Percentiles rank a stretch among this genome's conserved stretches.
Conservation (phyloP, 1,139 yeast genomes). For the Debaryomyces subglobosus region DNA sequence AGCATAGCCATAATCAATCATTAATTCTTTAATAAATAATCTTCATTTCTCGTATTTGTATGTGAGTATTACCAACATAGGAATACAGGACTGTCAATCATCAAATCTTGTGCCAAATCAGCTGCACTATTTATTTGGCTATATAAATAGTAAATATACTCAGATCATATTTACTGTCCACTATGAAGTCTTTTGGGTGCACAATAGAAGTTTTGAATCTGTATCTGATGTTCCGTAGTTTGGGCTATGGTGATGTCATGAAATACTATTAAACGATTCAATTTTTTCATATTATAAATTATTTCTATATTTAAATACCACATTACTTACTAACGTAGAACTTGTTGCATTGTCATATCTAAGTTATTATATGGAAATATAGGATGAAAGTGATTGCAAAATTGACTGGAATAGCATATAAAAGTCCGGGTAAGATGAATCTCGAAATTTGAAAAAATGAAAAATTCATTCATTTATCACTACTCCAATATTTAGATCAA, state of each 20-base stretch:
- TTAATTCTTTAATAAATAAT: too few relatives aligned
- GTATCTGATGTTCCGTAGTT: not conserved
- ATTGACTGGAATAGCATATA: not conserved
- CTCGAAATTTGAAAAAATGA: constrained; percentile 8
- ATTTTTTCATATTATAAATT: not conserved
- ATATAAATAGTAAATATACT: too few relatives aligned
- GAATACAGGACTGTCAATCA: too few relatives aligned
- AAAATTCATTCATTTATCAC: constrained; percentile 5
- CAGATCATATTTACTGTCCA: too few relatives aligned
- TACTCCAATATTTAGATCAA: not conserved
- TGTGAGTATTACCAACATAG: too few relatives aligned
- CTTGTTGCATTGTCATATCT: not conserved
- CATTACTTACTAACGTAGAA: not conserved
- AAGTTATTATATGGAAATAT: not conserved
- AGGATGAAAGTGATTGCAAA: not conserved
- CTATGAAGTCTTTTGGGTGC: not conserved
- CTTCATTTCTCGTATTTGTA: too few relatives aligned
- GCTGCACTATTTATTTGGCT: too few relatives aligned
- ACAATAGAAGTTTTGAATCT: not conserved
- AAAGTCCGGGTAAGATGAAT: constrained; percentile 9
- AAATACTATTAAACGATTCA: not conserved
- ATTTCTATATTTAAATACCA: not conserved
- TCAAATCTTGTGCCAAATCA: too few relatives aligned
- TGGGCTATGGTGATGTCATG: not conserved
- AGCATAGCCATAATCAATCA: too few relatives aligned